Conservation (phyloP, 768 basidiomycete species). For the Pleurotus eryngii region DNA sequence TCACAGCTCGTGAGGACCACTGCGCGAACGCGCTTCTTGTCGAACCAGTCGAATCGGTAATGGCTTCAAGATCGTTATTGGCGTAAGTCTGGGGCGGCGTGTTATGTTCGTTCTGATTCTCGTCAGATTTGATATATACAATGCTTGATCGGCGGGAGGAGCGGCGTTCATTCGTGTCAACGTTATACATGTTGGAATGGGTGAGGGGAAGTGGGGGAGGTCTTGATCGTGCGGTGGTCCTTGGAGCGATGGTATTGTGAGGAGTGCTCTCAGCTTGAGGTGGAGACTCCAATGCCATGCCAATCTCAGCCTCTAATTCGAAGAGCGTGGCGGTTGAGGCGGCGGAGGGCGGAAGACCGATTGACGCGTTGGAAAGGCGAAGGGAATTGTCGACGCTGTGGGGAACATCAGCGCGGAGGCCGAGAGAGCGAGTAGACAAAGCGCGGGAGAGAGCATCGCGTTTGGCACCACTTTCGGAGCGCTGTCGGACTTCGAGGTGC, state of each 20-base stretch:
- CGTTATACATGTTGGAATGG: constrained; percentile 14
- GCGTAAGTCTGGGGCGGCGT: constrained; percentile 19
- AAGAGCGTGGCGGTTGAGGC: constrained; percentile 62
- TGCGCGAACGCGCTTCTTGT: constrained; percentile 36
- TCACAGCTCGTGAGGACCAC: constrained; percentile 48
- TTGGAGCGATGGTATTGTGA: constrained; percentile 41
- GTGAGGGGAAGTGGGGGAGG: constrained; percentile 35
- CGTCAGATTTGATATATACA: constrained; percentile 61
- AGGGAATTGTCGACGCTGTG: constrained; percentile 41
- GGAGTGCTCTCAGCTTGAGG: constrained; percentile 66
- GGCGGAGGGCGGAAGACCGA: constrained; percentile 45
- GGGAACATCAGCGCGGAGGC: constrained; percentile 50
- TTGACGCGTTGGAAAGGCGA: constrained; percentile 46
- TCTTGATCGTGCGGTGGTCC: constrained; percentile 25
- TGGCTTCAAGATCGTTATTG: constrained; percentile 13
- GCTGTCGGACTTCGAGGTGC: constrained; percentile 30
- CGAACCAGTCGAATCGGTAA: constrained; percentile 25
- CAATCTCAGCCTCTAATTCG: constrained; percentile 39
- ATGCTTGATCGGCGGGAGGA: constrained; percentile 52
- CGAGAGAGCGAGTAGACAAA: constrained; percentile 40
- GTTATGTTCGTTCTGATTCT: constrained; percentile 24
- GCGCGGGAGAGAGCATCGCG: constrained; percentile 27
- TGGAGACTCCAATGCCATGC: constrained; percentile 32
- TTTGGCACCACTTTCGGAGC: constrained; percentile 9
- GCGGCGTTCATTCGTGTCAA: constrained; percentile 3